Base-by-base conservation (phyloP, 1,284 basidiomycete genomes). In the Peniophora sp. region DNA sequence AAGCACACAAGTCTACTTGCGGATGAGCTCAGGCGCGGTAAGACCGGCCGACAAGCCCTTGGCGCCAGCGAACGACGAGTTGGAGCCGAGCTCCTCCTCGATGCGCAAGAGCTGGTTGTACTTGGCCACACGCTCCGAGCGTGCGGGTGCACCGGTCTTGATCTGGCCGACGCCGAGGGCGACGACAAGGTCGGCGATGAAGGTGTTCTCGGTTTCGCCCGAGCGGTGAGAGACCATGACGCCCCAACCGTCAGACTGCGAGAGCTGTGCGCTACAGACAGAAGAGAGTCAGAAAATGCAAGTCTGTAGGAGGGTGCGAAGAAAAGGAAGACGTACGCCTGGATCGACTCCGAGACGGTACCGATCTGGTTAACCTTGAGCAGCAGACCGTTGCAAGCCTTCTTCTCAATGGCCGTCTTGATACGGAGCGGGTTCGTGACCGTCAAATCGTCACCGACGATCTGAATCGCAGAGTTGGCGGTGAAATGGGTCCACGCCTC, bases 291-390 rank as follows among this genome's bases (percentile, higher is more conserved):
- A n/a, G 11, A 20, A 44, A 44, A 12, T 11, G 34, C n/a, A 34
- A 22, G 19, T 12, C 35, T 3, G 24, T 17, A 8, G 38, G 25
- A 43, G 14, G 43, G 38, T 11, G 32, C 41, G n/a, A n/a, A n/a
- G n/a, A n/a, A n/a, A n/a, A 48, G 39, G 20, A 41, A 47, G 19
- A 77, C 88, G 52, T 63, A 89, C 85, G 92, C 93, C 70, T 94
- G 89, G 69, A 96, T 98, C 36, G 96, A 97, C 75, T 99, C 97
- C 54, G 94, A 94, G 74, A 99, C 96, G 59, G 95, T 97, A 65
- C 96, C 97, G 68, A 99, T 99, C 75, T 99, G 96, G 82, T 97
- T 97, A 69, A 94, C 88, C 86, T 99, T 99, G 73, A 99, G 86
- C 59, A 99, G 80, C 36, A 99, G 83, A 70, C 94, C 97, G 68